These are phyloP conservation scores for Hemisphaericaspora nanyangensis DNA, from an alignment of 805 yeast species.

Conservation along the genomic window DNA sequence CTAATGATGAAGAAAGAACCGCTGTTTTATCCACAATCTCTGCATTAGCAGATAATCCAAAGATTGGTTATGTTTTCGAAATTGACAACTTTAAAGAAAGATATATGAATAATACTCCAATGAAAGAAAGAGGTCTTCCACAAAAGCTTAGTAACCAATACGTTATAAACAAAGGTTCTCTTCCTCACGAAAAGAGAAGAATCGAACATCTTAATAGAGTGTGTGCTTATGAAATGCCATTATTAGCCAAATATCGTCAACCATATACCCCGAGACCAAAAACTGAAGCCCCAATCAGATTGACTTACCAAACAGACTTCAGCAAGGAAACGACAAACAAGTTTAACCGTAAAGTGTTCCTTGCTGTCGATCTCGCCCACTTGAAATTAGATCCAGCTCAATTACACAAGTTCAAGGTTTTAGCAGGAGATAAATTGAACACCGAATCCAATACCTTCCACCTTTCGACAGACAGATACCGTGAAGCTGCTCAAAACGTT, in stretches of 20 bases:
- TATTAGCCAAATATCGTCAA: constrained; percentile 70
- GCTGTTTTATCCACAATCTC: constrained; percentile 39
- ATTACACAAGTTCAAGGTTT: constrained; percentile 69
- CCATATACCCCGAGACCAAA: constrained; percentile 50
- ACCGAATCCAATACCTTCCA: constrained; percentile 54
- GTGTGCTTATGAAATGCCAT: constrained; percentile 91
- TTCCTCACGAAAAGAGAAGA: constrained; percentile 55
- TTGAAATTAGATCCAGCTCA: constrained; percentile 50
- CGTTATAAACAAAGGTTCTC: constrained; percentile 33
- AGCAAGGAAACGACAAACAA: constrained; percentile 70
- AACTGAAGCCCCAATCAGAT: constrained; percentile 51
- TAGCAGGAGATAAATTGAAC: constrained; percentile 78
- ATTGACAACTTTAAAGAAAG: constrained; percentile 41
- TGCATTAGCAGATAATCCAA: constrained; percentile 28
- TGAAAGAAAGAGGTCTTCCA: constrained; percentile 32
- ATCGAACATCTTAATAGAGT: constrained; percentile 73
- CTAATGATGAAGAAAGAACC: constrained; percentile 60
- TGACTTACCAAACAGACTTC: constrained; percentile 64
- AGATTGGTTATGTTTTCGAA: constrained; percentile 36
- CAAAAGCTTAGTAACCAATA: constrained; percentile 33
- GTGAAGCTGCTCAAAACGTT: constrained; percentile 84
- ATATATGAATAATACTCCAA: constrained; percentile 39
- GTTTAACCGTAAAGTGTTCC: constrained; percentile 59
- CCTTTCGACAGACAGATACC: constrained; percentile 60
- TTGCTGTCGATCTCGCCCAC: constrained; percentile 50